Evolutionary conservation across 139 green algal species (phyloP).

Genomic region (Chlamydomonas eustigma): DNA sequence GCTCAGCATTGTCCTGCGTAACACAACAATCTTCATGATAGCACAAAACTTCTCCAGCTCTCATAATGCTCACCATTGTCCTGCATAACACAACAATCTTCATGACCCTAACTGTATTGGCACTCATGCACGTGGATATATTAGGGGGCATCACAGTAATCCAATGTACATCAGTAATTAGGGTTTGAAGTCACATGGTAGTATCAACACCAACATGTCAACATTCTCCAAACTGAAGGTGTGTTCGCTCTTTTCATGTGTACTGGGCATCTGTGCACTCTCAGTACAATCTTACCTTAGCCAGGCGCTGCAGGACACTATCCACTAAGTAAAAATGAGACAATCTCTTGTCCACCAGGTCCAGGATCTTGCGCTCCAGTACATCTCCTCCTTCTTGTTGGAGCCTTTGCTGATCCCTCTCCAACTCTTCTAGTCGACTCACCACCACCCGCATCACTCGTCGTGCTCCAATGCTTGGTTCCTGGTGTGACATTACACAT

Average conservation of each 20-base stretch:
- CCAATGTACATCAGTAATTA: no score
- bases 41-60: neutral
- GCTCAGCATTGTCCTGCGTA: neutral
- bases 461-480: neutral
- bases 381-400: neutral
- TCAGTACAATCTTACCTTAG: neutral
- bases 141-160: no score
- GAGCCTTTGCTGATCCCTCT: neutral
- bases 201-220: no score
- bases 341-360: neutral
- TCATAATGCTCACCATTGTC: neutral
- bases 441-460: neutral
- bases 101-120: no score
- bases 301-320: neutral
- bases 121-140: no score
- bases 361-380: neutral
- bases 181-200: no score
- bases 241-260: no score
- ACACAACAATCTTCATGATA: no score
- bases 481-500: constrained; percentile 1
- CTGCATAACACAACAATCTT: no score
- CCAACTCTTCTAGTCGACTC: neutral
- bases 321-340: constrained; percentile 1
- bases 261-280: no score
- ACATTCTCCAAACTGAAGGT: no score